These are phyloP conservation scores for Chytriomyces sp. DNA, from an alignment of 192 early-diverging fungal species.

Conservation along the genomic window DNA sequence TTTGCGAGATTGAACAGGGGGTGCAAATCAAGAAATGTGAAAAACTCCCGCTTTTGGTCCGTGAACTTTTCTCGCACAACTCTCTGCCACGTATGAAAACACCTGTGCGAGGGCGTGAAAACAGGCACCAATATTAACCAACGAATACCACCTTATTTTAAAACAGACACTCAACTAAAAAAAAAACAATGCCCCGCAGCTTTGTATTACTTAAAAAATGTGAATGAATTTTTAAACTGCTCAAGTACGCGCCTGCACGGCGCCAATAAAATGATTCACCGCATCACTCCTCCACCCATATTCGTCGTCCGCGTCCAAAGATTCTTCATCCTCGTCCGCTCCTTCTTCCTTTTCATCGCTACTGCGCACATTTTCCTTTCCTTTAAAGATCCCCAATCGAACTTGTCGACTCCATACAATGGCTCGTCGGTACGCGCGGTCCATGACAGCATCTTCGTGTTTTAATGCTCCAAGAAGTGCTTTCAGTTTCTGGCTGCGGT, in stretches of 20 bases:
- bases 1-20: too few species aligned
- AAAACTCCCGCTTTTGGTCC: too few species aligned
- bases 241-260: neutral
- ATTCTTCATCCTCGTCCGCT: neutral
- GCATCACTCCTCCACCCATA: constrained; percentile 13
- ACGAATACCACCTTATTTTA: too few species aligned
- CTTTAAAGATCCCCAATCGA: constrained; percentile 6
- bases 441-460: constrained; percentile 32
- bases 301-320: neutral
- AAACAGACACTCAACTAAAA: too few species aligned
- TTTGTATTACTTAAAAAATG: too few species aligned
- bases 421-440: constrained; percentile 34
- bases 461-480: constrained; percentile 26
- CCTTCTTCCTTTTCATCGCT: constrained; percentile 6
- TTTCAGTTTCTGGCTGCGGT: neutral
- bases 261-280: constrained; percentile 12
- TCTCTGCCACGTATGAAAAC: too few species aligned
- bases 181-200: too few species aligned
- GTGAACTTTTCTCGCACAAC: too few species aligned
- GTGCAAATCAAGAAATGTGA: too few species aligned
- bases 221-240: too few species aligned
- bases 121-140: too few species aligned
- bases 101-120: too few species aligned
- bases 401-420: constrained; percentile 35
- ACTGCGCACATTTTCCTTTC: neutral